Evolutionary conservation across 208 protist genomes (phyloP).

Genomic region (Naegleria gruberi): DNA sequence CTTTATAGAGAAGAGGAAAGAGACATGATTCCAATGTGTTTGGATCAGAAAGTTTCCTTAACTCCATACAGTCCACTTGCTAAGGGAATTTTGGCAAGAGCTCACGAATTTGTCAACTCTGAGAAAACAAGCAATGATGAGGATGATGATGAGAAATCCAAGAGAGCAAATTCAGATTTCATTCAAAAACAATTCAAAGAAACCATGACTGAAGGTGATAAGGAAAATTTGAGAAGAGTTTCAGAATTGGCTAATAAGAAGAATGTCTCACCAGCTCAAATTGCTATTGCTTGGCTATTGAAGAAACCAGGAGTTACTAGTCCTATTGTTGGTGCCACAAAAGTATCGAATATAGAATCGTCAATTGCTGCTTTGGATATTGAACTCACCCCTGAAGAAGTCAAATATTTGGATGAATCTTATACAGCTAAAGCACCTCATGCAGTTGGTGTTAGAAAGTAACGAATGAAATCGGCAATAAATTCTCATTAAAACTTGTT

Average conservation of each 20-base stretch:
- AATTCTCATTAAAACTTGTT: no score
- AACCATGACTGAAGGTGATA: background rate
- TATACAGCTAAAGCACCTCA: background rate
- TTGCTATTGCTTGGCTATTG: background rate
- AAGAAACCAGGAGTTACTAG: background rate
- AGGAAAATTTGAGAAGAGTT: background rate
- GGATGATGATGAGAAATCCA: background rate
- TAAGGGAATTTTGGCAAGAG: background rate
- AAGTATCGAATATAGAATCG: background rate
- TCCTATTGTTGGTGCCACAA: background rate
- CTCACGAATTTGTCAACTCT: background rate
- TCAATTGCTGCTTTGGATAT: background rate
- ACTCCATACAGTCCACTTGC: background rate
- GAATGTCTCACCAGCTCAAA: background rate
- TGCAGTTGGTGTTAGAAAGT: no score
- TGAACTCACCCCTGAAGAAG: background rate
- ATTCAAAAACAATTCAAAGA: background rate
- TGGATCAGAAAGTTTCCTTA: background rate
- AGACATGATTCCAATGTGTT: constrained; percentile 9
- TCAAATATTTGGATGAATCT: background rate
- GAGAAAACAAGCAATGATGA: no score
- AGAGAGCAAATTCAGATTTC: no score
- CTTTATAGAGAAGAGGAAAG: background rate
- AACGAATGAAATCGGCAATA: no score
- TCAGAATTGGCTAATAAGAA: background rate